Evolutionary conservation across 2,329 filamentous ascomycete species (phyloP).

Genomic region (Tolypocladium tundrense): DNA sequence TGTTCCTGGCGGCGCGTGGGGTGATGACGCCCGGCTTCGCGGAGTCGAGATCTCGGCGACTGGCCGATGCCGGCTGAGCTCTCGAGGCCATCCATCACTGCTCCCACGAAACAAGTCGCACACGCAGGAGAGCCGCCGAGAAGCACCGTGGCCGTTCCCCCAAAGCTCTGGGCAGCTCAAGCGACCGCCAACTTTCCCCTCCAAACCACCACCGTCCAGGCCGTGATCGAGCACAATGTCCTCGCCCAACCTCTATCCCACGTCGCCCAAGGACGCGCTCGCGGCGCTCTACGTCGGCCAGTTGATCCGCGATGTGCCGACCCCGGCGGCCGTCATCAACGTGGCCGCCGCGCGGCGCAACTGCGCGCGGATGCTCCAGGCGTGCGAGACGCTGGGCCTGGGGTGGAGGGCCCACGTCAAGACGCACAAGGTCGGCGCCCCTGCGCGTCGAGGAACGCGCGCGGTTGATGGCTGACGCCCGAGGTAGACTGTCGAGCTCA

Average conservation of each 20-base stretch:
- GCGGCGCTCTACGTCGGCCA: conserved; percentile 38
- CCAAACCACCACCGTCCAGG: neutral
- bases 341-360: conserved; percentile 55
- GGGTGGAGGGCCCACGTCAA: conserved; percentile 72
- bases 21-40: neutral
- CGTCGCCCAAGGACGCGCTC: conserved; percentile 12
- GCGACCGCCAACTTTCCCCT: neutral
- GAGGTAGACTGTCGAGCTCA: conserved; percentile 52
- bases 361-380: conserved; percentile 60
- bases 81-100: neutral
- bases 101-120: too few relatives aligned
- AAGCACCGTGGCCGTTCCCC: neutral
- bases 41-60: neutral
- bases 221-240: conserved; percentile 8
- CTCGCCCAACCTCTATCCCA: conserved; percentile 11
- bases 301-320: conserved; percentile 47
- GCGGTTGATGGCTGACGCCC: neutral
- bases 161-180: neutral
- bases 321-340: conserved; percentile 61
- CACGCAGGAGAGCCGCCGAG: neutral
- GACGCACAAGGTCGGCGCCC: conserved; percentile 58
- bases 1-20: neutral
- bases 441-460: neutral
- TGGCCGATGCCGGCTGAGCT: neutral
- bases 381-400: conserved; percentile 47